phyloP scores from a whole-genome alignment of 148 eudicot species.

The Fagopyrum homotropicum region DNA sequence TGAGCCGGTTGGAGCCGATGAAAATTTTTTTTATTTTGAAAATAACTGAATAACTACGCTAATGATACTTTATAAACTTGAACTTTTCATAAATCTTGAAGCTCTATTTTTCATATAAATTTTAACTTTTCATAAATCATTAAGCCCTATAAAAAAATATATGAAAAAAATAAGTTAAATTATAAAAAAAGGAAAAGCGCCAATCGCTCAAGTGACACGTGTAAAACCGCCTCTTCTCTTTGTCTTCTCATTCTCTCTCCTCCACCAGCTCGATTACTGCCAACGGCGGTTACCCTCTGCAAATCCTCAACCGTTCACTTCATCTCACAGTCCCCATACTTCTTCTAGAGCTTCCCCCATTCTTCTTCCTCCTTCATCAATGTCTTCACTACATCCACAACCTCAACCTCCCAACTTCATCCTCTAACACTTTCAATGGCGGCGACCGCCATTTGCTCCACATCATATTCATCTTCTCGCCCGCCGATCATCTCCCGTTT shows the following conservation, averaged over 20 bases:
- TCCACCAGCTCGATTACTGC: neutral
- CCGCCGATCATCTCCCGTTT: neutral
- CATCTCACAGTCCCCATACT: neutral
- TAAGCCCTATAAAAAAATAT: too few species aligned
- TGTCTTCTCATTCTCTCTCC: neutral
- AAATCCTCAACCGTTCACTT: neutral
- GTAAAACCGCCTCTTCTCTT: neutral
- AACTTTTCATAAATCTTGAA: too few species aligned
- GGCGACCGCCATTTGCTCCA: neutral
- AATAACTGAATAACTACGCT: too few species aligned
- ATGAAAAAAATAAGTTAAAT: too few species aligned
- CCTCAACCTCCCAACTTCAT: neutral
- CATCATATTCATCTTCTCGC: neutral
- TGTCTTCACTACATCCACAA: neutral
- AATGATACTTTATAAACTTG: too few species aligned
- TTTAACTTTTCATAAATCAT: too few species aligned
- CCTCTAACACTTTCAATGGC: conserved; percentile 6
- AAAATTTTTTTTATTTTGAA: too few species aligned
- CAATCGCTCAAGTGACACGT: neutral
- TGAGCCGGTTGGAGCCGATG: too few species aligned
- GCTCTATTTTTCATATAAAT: too few species aligned
- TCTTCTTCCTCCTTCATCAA: neutral
- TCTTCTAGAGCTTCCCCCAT: neutral
- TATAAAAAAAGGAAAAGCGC: neutral
- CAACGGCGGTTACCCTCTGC: neutral